Evolutionary conservation across 2,329 filamentous ascomycete species (phyloP), one percentile per base, ranked within the genome.

Genomic region (Laburnicola sp.): DNA sequence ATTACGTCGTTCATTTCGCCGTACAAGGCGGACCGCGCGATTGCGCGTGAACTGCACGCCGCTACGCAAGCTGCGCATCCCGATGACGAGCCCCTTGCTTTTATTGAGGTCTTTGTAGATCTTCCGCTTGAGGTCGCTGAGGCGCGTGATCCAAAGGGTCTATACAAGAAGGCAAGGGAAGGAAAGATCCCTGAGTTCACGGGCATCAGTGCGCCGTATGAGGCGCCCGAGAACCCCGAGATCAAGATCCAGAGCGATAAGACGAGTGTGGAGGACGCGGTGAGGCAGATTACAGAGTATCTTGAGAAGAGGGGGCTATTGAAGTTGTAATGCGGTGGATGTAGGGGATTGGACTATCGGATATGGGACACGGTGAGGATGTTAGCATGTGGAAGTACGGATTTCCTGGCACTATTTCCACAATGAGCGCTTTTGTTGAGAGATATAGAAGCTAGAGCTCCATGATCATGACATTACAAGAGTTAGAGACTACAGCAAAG

Each of bases 131-230:
- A 91, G 75, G 90, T 94, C 38, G 93, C 94, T 32, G 93, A 97
- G 83, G 81, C 93, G 82, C 86, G 94, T 57, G 94, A 99, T 71
- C 94, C 94, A 42, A 99, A 99, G 84, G 94, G 93, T 4, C 78
- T 97, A 54, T 99, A 99, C 79, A 96, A 96, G 82, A 96, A 96
- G 84, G 94, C 94, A 9, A 81, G 93, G 38, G 87, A 89, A 45
- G 94, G 94, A 38, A 86, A 95, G 74, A 97, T 97, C 76, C 94
- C 95, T 76, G 91, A 97, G 63, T 99, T 99, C 73, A 99, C 94
- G 1, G 94, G 94, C 49, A 91, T 97, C 67, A 92, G 87, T 60
- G 91, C 93, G 27, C 94, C 94, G 1, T 99, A 99, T 73, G 94
- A 99, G 82, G 89, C 85, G 55, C 94, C 94, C 4, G 79, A 86